Base-by-base conservation (phyloP, 257 asterid genomes). In the Knoxia roxburghii region DNA sequence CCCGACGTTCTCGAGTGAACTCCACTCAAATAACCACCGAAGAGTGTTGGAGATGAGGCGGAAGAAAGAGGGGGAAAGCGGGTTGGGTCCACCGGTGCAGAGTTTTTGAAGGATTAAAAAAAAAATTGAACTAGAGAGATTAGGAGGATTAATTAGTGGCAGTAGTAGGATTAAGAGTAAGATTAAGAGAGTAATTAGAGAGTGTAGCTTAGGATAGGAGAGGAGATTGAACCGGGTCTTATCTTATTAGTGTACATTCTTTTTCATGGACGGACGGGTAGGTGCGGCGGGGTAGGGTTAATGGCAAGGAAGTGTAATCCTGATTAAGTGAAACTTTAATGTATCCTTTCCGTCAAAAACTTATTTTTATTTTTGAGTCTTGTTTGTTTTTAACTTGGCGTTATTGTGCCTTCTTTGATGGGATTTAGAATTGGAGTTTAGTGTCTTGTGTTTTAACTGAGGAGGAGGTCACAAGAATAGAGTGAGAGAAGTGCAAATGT, bases 1-100 rank as follows among this genome's bases (percentile, higher is more conserved):
- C 90, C 98, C 98, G 6, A 86, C 91, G 0, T 92, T 83, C 77
- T 88, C 95, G 0, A 82, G 64, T 30, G 92, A 82, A 69, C 30
- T 87, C 65, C 98, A 92, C 76, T 92, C 98, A 0, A 92, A 92
- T 59, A 86, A 80, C 76, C 98, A 92, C 82, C 84, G 98, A 77
- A 92, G 87, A 76, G 98, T 92, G 1, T 10, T 92, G 85, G 98
- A 92, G 71, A 89, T 92, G 96, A 82, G 98, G 77, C 83, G 76
- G 84, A 78, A 84, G 78, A 91, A 84, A 74, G 96, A 72, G 30
- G 39, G n/a, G 53, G 84, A 56, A 11, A 69, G 55, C 72, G 83
- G 74, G 57, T 46, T 72, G 46, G 77, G 77, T 2, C 75, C 69
- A 57, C 81, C 87, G 80, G 89, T 83, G 61, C 94, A 68, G 76